Evolutionary conservation across 768 basidiomycete species (phyloP), one percentile per base, ranked within the genome.

Genomic region (Mycena vitilis): DNA sequence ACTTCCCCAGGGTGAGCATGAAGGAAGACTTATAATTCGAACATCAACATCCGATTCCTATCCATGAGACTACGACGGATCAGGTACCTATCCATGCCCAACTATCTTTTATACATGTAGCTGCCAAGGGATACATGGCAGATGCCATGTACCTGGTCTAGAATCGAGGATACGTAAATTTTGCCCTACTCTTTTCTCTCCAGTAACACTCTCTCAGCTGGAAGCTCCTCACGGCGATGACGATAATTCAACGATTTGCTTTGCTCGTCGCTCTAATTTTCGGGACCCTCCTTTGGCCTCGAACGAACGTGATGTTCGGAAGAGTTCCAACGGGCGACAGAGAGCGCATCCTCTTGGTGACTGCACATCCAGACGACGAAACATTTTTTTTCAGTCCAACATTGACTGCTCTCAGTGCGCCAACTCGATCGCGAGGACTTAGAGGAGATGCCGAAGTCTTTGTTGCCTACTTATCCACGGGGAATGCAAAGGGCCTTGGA

Each of bases 401-500:
- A 11, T 34, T 66, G 23, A 61, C 59, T 22, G 60, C 65, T 2
- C 59, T 66, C 53, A 54, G 51, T 18, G 40, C 40, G 15, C 40
- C 40, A 10, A 48, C 40, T 44, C 52, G 47, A n/a, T n/a, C n/a
- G n/a, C n/a, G n/a, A 38, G 13, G n/a, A 1, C 36, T n/a, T 6
- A 36, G 53, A 12, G 18, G 38, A 25, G 11, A 40, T 20, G n/a
- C 13, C 15, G 63, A 65, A 23, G 20, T 66, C 9, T 40, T 66
- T 18, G 45, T 66, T n/a, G 59, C 61, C 18, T 66, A 42, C 22
- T 49, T 66, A 45, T 60, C 59, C 20, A 66, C 65, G 8, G 65
- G 65, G 25, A 66, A 66, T 66, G 85, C 87, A 10, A 85, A 86
- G 38, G 89, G 91, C 5, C 74, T 89, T 4, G 91, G 91, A 10